Evolutionary conservation across 2,329 filamentous ascomycete genomes (phyloP), one percentile per base, ranked within the genome.

Genomic region (Fusarium algeriense): DNA sequence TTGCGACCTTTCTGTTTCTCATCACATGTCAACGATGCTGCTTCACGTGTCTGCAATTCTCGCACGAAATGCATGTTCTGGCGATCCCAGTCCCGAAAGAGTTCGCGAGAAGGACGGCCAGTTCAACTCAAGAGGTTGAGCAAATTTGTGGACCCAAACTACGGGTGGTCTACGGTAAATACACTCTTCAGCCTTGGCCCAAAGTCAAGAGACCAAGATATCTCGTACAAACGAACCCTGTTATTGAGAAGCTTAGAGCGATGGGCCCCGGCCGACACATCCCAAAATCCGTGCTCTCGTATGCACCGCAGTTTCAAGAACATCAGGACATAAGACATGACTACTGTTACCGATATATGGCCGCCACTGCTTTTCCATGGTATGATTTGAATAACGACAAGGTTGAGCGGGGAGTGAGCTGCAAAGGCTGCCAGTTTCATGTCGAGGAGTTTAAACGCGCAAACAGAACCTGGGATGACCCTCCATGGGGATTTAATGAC

Each of bases 391-490:
- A 6, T 17, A 14, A 20, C 3, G 26, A 44, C 12, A 34, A 45
- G 14, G 4, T 40, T 5, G 67, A 70, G 5, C 3, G 6, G 15
- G 67, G 67, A 1, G 12, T 62, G 20, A 70, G 32, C 15, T 70
- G 67, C 26, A 69, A 66, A 32, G 67, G 66, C 11, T 70, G 66
- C 14, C 67, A 70, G 20, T 62, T 70, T 7, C 56, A 30, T 4
- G 43, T 62, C 8, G 66, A 70, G 30, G 46, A 57, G 5, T 46
- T 55, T 52, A 32, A 6, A 4, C n/a, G 10, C 4, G 6, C 8
- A 12, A 23, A 15, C 6, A 28, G 17, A 14, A 12, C 2, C n/a
- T 6, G 5, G 30, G 30, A 8, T 30, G 30, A n/a, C 19, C 64
- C 64, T 0, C 53, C 64, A 5, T 69, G 66, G 66, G 64, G 61